Base-by-base conservation (phyloP, 2,329 filamentous ascomycete species). In the Cercospora sojina region DNA sequence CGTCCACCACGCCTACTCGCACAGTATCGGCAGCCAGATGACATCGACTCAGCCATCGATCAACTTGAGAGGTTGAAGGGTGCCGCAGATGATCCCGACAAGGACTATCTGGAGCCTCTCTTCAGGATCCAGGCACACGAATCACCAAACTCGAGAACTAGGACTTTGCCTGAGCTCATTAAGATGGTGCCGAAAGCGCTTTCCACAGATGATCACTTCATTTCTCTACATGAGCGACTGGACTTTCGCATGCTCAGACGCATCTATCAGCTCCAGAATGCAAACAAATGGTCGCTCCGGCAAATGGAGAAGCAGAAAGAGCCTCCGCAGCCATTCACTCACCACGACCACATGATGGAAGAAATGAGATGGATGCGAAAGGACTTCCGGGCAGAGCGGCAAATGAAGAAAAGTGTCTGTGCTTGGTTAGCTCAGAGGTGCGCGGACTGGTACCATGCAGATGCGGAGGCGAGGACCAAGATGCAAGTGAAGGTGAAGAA, bases 311-410 rank as follows among this genome's bases (percentile, higher is more conserved):
- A 93, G 64, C 91, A 89, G 43, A 85, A 88, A 1, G 95, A 99
- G 78, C 93, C 94, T 4, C 84, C 87, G 3, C 87, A 92, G 41
- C 90, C 89, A 18, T 85, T 87, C 0, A 89, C 90, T 1, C 94
- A 98, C 72, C 91, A 90, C 86, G 95, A 99, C 79, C 85, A 94
- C 61, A 78, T 98, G 64, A 82, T 99, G 32, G 87, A 93, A 72
- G 93, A 99, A 81, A 92, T 94, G 86, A 96, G 93, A 78, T 98
- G 94, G 94, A 96, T 99, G 92, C 88, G 93, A 59, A 97, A 93
- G 1, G 95, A 99, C 79, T 98, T 97, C 75, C 87, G 91, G 60
- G 92, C 97, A 79, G 95, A 98, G 78, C 84, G 92, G 47, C 97
- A 96, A 77, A 97, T 93, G 93, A 98, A 97, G 80, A 88, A 88